Conservation (phyloP, 306 rosid species). For the Ammopiptanthus mongolicus region DNA sequence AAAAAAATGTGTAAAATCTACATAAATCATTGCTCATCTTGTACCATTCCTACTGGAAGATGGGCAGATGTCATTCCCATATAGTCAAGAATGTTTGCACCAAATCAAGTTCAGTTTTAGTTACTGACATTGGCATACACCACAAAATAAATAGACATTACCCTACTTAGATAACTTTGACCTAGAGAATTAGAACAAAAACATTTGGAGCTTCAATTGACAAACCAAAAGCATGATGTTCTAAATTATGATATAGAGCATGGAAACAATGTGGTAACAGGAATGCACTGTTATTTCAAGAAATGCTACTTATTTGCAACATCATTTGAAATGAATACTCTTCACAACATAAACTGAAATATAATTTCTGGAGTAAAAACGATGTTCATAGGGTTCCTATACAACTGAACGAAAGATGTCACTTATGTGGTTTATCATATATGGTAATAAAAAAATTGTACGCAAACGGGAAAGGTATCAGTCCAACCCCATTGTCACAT, state of each 20-base stretch:
- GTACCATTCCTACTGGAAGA: slow-evolving; percentile 16
- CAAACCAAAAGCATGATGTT: neutral
- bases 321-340: neutral
- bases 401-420: neutral
- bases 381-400: neutral
- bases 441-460: neutral
- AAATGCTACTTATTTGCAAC: slow-evolving; percentile 1
- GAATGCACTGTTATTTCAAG: neutral
- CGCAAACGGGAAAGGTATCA: neutral
- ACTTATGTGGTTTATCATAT: neutral
- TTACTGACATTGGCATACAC: neutral
- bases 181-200: slow-evolving; percentile 4
- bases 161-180: slow-evolving; percentile 8
- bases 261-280: neutral
- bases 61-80: slow-evolving; percentile 9
- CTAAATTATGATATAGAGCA: neutral
- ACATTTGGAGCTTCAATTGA: neutral
- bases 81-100: slow-evolving; percentile 12
- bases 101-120: slow-evolving; percentile 4
- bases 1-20: neutral
- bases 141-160: neutral
- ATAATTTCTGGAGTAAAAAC: slow-evolving; percentile 1
- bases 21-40: slow-evolving; percentile 1
- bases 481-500: neutral
- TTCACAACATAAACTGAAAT: slow-evolving; percentile 1